These are phyloP conservation scores for Geosmithia putterillii DNA, from an alignment of 2,329 filamentous ascomycete genomes.

Conservation along the genomic window DNA sequence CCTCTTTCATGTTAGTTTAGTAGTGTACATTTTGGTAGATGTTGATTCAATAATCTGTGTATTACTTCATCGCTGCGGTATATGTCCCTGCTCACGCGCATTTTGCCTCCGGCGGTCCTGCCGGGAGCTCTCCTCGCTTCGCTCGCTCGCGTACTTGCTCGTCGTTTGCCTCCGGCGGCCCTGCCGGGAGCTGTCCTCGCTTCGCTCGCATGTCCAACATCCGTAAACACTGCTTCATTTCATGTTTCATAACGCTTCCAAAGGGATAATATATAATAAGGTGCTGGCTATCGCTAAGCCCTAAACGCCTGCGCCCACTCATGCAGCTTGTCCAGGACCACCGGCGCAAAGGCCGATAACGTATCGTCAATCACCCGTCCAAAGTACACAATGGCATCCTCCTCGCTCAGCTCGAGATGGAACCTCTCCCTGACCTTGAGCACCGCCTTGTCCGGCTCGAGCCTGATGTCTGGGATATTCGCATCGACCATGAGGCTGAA, in stretches of 20 bases:
- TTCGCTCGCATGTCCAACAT: too few species aligned
- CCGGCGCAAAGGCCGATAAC: conserved; percentile 77
- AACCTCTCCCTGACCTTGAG: conserved; percentile 92
- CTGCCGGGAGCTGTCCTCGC: too few species aligned
- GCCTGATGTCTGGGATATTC: conserved; percentile 87
- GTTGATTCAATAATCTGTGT: background rate
- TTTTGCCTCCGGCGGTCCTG: too few species aligned
- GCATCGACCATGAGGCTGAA: conserved; percentile 97
- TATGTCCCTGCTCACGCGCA: too few species aligned
- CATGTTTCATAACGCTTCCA: too few species aligned
- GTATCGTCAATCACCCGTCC: conserved; percentile 86
- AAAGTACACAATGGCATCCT: conserved; percentile 81
- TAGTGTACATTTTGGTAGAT: background rate
- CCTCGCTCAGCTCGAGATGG: conserved; percentile 80
- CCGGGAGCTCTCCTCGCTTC: too few species aligned
- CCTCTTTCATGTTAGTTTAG: background rate
- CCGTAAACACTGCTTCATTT: too few species aligned
- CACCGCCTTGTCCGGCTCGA: conserved; percentile 88
- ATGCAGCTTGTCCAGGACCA: conserved; percentile 90
- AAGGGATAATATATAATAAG: too few species aligned
- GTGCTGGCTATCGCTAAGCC: too few species aligned
- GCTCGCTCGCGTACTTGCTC: too few species aligned
- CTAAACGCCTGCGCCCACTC: conserved; percentile 87
- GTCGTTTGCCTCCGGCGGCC: too few species aligned
- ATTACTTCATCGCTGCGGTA: too few species aligned